Conservation (phyloP, 2,329 filamentous ascomycete species). For the Furcasterigmium sp. region DNA sequence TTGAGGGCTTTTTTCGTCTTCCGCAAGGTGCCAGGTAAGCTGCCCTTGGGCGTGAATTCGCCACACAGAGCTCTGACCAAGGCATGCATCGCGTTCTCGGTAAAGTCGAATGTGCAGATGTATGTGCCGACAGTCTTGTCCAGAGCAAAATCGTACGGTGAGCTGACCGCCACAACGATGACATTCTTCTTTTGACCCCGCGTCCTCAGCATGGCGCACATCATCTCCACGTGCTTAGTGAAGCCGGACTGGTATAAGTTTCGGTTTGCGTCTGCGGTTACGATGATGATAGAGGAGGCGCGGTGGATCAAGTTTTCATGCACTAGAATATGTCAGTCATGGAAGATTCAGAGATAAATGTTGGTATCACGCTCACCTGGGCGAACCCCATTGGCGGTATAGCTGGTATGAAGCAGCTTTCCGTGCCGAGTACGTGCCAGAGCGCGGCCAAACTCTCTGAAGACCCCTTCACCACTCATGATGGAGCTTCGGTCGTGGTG, state of each 20-base stretch:
- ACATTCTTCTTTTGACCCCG: constrained; percentile 81
- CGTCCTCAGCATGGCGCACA: constrained; percentile 77
- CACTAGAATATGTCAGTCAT: constrained; percentile 36
- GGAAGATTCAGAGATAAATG: not conserved
- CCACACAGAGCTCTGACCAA: constrained; percentile 81
- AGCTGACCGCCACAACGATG: constrained; percentile 88
- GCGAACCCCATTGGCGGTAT: constrained; percentile 86
- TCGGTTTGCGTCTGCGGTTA: constrained; percentile 89
- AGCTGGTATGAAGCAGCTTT: constrained; percentile 87
- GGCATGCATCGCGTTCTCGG: constrained; percentile 82
- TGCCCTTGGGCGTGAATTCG: constrained; percentile 56
- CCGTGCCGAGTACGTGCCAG: constrained; percentile 82
- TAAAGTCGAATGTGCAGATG: constrained; percentile 94
- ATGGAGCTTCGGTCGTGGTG: constrained; percentile 59
- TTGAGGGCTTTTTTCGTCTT: constrained; percentile 85
- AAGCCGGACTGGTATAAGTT: constrained; percentile 94
- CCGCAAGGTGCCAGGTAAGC: constrained; percentile 67
- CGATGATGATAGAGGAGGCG: constrained; percentile 80
- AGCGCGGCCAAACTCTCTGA: constrained; percentile 80
- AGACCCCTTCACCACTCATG: constrained; percentile 91
- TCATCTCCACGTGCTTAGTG: constrained; percentile 93
- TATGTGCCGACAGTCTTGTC: constrained; percentile 88
- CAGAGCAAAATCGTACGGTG: constrained; percentile 94
- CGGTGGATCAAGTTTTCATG: constrained; percentile 90
- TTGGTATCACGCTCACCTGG: constrained; percentile 45